Conservation (phyloP, 441 rosid genomes). For the Pelargonium myrrhifolium region DNA sequence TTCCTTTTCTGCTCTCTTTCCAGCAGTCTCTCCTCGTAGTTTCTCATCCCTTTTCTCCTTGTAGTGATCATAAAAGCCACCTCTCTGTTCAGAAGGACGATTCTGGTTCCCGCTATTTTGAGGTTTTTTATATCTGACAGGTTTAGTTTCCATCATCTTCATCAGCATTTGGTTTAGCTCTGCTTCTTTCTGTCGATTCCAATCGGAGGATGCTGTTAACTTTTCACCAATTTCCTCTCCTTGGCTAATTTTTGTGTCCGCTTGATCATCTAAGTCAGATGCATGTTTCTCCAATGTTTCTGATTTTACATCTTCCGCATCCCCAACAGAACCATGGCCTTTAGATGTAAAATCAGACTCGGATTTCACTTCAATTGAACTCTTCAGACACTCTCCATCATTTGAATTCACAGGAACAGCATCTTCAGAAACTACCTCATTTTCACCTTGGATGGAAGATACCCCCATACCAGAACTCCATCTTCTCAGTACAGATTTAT, state of each 20-base stretch:
- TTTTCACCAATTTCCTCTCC: constrained; percentile 27
- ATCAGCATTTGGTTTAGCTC: constrained; percentile 48
- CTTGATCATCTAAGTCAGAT: constrained; percentile 24
- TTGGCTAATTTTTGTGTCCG: constrained; percentile 18
- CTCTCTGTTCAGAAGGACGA: constrained; percentile 37
- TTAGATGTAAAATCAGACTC: constrained; percentile 26
- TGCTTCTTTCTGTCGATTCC: constrained; percentile 45
- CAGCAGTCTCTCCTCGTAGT: constrained; percentile 43
- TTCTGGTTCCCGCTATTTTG: constrained; percentile 22
- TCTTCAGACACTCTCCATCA: constrained; percentile 25
- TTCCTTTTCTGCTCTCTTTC: constrained; percentile 45
- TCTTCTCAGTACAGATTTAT: constrained; percentile 54
- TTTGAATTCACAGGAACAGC: constrained; percentile 21
- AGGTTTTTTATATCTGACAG: constrained; percentile 22
- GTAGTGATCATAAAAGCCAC: constrained; percentile 51
- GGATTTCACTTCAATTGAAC: constrained; percentile 22
- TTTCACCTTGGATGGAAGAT: constrained; percentile 30
- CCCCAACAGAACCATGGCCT: constrained; percentile 20
- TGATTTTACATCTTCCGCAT: constrained; percentile 22
- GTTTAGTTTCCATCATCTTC: constrained; percentile 38
- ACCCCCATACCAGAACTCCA: constrained; percentile 59
- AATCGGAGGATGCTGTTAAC: constrained; percentile 33
- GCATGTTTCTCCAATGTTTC: constrained; percentile 24
- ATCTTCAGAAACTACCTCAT: constrained; percentile 27
- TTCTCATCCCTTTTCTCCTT: constrained; percentile 56